phyloP scores from a whole-genome alignment of 169 alveolate genomes.

The Plasmodium reichenowi region DNA sequence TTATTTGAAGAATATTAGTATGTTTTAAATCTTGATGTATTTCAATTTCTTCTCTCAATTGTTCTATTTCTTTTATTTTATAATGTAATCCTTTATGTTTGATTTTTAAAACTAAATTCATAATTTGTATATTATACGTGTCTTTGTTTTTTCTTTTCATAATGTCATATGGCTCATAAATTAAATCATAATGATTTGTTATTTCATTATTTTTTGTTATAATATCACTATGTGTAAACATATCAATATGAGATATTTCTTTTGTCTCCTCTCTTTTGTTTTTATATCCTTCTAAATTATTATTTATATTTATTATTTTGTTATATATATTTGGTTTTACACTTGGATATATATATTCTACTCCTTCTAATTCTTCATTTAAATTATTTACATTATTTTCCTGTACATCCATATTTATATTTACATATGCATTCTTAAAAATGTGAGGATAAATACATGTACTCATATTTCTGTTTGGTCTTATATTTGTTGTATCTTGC shows the following conservation, averaged over 20 bases:
- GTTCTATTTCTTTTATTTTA: constrained; percentile 23
- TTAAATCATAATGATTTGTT: too few relatives aligned
- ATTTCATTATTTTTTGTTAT: too few relatives aligned
- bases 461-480: background rate
- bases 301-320: background rate
- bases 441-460: background rate
- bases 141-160: background rate
- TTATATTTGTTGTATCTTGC: constrained; percentile 2
- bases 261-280: background rate
- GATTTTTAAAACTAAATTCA: constrained; percentile 38
- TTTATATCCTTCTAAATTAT: too few relatives aligned
- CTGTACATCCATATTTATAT: too few relatives aligned
- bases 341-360: background rate
- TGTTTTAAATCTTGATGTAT: constrained; percentile 70
- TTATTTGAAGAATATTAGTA: constrained; percentile 54
- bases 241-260: background rate
- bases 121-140: background rate
- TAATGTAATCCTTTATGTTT: constrained; percentile 57
- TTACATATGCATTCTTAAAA: background rate
- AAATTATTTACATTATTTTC: background rate
- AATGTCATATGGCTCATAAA: too few relatives aligned
- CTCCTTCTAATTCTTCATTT: background rate
- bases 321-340: background rate
- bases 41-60: constrained; percentile 54
- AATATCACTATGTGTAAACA: too few relatives aligned